Evolutionary conservation across 345 rosid species (phyloP).

Genomic region (Corchorus capsularis): DNA sequence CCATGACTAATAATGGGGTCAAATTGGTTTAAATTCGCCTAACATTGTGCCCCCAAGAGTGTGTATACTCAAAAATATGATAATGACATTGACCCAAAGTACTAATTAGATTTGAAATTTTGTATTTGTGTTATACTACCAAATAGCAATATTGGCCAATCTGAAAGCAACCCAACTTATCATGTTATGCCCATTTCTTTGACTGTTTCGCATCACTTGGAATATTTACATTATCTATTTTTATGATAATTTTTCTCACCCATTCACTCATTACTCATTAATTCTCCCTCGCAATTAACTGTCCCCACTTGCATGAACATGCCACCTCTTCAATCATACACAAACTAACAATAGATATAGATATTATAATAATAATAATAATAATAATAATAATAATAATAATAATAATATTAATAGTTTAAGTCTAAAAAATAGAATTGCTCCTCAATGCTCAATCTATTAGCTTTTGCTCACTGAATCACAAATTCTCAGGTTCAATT

Average conservation of each 20-base stretch:
- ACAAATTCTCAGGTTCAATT: no score
- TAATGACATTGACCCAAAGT: constrained; percentile 14
- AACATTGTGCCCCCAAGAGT: constrained; percentile 10
- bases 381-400: no score
- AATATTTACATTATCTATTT: neutral
- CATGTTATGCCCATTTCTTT: neutral
- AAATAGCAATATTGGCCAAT: neutral
- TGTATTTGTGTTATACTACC: neutral
- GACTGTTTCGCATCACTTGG: neutral
- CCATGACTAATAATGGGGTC: neutral
- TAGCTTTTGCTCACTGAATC: no score
- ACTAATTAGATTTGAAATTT: neutral
- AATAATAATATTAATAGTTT: no score
- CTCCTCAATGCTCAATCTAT: no score
- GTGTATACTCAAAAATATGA: neutral
- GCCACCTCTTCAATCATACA: neutral
- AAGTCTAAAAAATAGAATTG: no score
- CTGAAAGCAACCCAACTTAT: neutral
- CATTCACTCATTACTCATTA: no score
- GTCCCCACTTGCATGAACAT: constrained; percentile 5
- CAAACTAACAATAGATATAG: neutral
- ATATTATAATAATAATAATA: no score
- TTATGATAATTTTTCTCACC: no score
- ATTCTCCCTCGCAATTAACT: no score
- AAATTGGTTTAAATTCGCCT: neutral